Conservation (phyloP, 768 basidiomycete genomes). For the Brasilioporus rufonigricans region DNA sequence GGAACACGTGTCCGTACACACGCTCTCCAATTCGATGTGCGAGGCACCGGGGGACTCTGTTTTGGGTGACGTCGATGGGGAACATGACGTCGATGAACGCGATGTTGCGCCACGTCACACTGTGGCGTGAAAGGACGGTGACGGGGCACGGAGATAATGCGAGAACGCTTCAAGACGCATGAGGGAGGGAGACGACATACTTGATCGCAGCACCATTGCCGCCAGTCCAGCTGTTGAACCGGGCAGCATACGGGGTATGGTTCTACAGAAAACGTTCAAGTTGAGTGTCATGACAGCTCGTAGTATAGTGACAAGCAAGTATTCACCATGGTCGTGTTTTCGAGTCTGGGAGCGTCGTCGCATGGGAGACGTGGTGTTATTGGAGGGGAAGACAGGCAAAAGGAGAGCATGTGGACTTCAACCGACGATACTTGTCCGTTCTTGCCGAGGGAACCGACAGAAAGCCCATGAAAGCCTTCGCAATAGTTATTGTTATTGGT, state of each 20-base stretch:
- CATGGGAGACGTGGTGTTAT: not conserved
- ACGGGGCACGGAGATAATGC: too few species aligned
- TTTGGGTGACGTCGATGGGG: slow-evolving; percentile 2
- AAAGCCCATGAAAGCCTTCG: not conserved
- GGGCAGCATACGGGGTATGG: not conserved
- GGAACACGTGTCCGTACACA: not conserved
- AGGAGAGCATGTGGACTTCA: not conserved
- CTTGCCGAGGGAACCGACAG: not conserved
- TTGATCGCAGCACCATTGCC: not conserved
- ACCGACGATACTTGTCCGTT: not conserved
- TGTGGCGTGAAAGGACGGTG: not conserved
- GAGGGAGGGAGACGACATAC: not conserved
- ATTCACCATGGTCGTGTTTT: not conserved
- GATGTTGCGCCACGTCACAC: slow-evolving; percentile 57
- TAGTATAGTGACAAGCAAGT: not conserved
- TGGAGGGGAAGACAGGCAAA: too few species aligned
- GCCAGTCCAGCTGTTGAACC: not conserved
- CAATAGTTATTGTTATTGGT: not conserved
- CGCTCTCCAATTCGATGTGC: not conserved
- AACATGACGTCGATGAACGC: slow-evolving; percentile 29
- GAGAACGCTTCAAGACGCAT: not conserved
- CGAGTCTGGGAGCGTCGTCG: not conserved
- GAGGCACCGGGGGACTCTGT: not conserved
- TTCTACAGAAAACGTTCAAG: not conserved
- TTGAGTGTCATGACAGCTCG: not conserved